Conservation (phyloP, 2,329 filamentous ascomycete species). For the Fusarium austroafricanum region DNA sequence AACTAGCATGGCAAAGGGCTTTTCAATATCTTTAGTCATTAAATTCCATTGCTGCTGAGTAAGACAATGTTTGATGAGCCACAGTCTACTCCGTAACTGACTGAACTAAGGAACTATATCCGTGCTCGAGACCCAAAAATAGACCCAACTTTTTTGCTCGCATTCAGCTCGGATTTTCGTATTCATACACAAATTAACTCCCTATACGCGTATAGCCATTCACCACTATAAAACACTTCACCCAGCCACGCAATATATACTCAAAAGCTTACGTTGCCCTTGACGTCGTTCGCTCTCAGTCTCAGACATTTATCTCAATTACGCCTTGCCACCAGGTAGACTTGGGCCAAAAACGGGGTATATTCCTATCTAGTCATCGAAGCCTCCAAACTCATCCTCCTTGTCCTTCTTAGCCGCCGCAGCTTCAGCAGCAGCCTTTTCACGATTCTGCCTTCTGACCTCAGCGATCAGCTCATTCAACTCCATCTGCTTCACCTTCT, state of each 20-base stretch:
- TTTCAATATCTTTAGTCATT: not conserved
- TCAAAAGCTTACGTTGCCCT: not conserved
- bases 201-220: conserved; percentile 35
- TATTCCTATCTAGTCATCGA: conserved; percentile 59
- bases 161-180: conserved; percentile 17
- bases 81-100: not conserved
- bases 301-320: not conserved
- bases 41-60: not conserved
- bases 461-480: conserved; percentile 72
- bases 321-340: not conserved
- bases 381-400: conserved; percentile 69
- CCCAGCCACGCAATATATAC: conserved; percentile 2
- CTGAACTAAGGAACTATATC: too few species aligned
- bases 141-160: not conserved
- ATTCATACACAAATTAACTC: too few species aligned
- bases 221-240: not conserved
- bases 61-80: not conserved
- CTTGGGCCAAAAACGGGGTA: conserved; percentile 37
- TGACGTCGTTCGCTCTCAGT: not conserved
- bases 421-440: conserved; percentile 50
- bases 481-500: conserved; percentile 71
- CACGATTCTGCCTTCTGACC: conserved; percentile 69
- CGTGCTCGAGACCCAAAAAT: conserved; percentile 16
- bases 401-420: conserved; percentile 50
- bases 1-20: too few species aligned